Percentiles rank a stretch among this genome's conserved stretches.
phyloP scores from a whole-genome alignment of 345 rosid species.

The Chamaenerion angustifolium region DNA sequence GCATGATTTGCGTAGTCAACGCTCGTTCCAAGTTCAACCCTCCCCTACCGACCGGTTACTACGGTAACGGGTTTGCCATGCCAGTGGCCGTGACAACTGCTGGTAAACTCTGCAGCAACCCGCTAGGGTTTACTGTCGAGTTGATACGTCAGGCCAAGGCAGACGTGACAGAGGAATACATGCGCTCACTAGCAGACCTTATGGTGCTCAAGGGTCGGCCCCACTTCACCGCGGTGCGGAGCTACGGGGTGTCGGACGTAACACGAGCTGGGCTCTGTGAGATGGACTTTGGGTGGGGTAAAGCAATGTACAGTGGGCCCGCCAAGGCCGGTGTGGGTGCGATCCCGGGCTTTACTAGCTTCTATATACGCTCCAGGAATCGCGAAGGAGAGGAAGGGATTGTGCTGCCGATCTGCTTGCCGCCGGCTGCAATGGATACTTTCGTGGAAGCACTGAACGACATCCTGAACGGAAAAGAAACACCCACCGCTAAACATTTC shows the following conservation, averaged over 20 bases:
- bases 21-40: conserved; percentile 30
- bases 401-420: conserved; percentile 30
- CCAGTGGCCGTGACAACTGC: conserved; percentile 28
- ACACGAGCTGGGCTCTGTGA: conserved; percentile 20
- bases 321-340: conserved; percentile 28
- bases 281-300: conserved; percentile 43
- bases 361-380: conserved; percentile 13
- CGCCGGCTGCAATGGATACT: conserved; percentile 24
- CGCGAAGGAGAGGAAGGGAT: conserved; percentile 27
- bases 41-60: conserved; percentile 28
- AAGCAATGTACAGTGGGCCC: conserved; percentile 23
- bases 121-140: conserved; percentile 32
- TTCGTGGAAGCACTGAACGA: conserved; percentile 23
- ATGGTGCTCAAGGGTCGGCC: conserved; percentile 36
- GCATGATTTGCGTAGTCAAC: conserved; percentile 25
- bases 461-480: conserved; percentile 10
- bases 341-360: conserved; percentile 26
- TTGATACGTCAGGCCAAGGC: conserved; percentile 27
- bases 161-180: conserved; percentile 34
- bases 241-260: conserved; percentile 24
- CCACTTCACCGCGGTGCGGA: conserved; percentile 13
- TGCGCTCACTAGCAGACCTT: conserved; percentile 31
- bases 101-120: conserved; percentile 20
- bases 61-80: conserved; percentile 32
- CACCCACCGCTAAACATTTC: background rate